phyloP scores from a whole-genome alignment of 331 rosid species.

The Malus hybrid region DNA sequence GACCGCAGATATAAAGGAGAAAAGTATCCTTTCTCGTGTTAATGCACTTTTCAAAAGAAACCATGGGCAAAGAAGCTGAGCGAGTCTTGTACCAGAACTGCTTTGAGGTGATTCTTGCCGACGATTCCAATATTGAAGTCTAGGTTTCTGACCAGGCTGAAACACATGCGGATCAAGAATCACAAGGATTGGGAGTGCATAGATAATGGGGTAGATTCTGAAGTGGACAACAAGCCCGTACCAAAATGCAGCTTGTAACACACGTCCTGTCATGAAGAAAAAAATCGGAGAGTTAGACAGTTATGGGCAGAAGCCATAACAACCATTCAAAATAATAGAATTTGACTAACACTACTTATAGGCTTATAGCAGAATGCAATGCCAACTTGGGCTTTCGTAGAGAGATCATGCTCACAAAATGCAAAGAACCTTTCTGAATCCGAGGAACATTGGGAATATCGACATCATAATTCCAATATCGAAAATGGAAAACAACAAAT shows the following conservation, averaged over 20 bases:
- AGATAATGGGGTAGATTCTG: slow-evolving; percentile 80
- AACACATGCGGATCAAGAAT: slow-evolving; percentile 69
- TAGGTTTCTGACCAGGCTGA: slow-evolving; percentile 51
- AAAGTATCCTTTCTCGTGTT: slow-evolving; percentile 57
- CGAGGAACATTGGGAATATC: background rate
- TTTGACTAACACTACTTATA: background rate
- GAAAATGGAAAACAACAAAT: background rate
- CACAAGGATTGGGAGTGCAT: slow-evolving; percentile 66
- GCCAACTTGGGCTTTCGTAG: background rate
- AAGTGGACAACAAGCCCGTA: slow-evolving; percentile 92
- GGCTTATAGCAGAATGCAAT: background rate
- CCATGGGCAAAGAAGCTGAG: slow-evolving; percentile 22
- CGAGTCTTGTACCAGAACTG: slow-evolving; percentile 11
- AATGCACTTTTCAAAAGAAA: slow-evolving; percentile 38
- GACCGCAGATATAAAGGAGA: slow-evolving; percentile 57
- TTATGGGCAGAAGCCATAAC: background rate
- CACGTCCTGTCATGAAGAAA: slow-evolving; percentile 23
- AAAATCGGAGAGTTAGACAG: slow-evolving; percentile 11
- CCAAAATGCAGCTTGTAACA: slow-evolving; percentile 93
- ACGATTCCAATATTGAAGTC: slow-evolving; percentile 51
- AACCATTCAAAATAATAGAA: background rate
- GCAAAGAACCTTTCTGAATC: background rate
- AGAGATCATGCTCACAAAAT: background rate
- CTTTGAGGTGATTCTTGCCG: slow-evolving; percentile 30
- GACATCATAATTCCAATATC: background rate